phyloP scores from a whole-genome alignment of 2,329 filamentous ascomycete genomes.

The Trichophaea hybrida region DNA sequence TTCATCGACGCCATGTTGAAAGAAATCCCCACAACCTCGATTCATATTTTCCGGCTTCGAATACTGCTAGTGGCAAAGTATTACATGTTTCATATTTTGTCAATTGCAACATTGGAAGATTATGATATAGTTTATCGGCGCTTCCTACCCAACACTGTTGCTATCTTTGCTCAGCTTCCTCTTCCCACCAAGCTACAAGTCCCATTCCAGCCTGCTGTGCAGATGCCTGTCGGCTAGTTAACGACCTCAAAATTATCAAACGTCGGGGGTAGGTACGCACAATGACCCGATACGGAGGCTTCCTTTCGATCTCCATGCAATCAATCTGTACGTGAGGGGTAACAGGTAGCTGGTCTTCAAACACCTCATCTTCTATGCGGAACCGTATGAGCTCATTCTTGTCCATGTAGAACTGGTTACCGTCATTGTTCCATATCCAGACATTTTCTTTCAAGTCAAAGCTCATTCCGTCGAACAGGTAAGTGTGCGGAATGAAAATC shows the following conservation, averaged over 20 bases:
- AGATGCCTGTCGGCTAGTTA: conserved; percentile 15
- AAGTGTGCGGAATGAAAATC: conserved; percentile 61
- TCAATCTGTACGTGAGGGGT: conserved; percentile 51
- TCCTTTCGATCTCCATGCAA: conserved; percentile 41
- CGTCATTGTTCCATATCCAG: conserved; percentile 70
- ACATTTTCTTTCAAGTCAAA: conserved; percentile 64
- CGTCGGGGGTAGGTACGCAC: conserved; percentile 8
- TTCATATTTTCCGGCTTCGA: no score
- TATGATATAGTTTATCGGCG: no score
- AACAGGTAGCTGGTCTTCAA: conserved; percentile 73
- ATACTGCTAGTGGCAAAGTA: no score
- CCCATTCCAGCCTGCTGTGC: conserved; percentile 27
- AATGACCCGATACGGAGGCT: conserved; percentile 55
- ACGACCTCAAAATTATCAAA: not conserved
- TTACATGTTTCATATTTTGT: no score
- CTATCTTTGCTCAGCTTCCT: conserved; percentile 9
- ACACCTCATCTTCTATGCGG: conserved; percentile 72
- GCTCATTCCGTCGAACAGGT: conserved; percentile 59
- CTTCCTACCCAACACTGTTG: not conserved
- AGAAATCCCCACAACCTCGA: no score
- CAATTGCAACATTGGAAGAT: no score
- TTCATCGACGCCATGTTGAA: no score
- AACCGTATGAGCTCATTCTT: conserved; percentile 79
- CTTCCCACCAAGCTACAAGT: conserved; percentile 27
- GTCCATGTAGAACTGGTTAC: conserved; percentile 69